These are phyloP conservation scores for Colletotrichum sp. DNA, from an alignment of 2,329 filamentous ascomycete genomes.

Conservation along the genomic window DNA sequence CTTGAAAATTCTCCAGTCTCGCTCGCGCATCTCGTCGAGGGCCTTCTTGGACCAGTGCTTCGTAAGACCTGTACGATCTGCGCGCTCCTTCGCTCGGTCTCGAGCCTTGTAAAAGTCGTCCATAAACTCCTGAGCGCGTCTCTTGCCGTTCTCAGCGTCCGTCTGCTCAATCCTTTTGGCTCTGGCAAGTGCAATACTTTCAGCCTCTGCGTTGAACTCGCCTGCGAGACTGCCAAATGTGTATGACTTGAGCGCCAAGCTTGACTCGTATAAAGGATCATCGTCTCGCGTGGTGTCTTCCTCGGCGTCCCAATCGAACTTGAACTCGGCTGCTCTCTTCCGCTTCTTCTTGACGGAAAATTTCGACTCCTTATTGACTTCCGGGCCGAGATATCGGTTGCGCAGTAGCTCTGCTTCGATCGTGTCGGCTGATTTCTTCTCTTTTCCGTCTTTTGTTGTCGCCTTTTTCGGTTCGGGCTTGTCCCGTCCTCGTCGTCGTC, in stretches of 20 bases:
- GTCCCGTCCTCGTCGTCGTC: slow-evolving; percentile 36
- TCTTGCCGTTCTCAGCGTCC: slow-evolving; percentile 77
- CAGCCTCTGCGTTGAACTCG: slow-evolving; percentile 58
- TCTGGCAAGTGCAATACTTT: slow-evolving; percentile 60
- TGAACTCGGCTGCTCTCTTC: slow-evolving; percentile 89
- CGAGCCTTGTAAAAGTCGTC: slow-evolving; percentile 77
- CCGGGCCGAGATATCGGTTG: slow-evolving; percentile 89
- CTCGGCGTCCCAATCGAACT: slow-evolving; percentile 96
- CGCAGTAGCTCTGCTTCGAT: slow-evolving; percentile 78
- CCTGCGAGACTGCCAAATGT: slow-evolving; percentile 55
- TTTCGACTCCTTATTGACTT: slow-evolving; percentile 79
- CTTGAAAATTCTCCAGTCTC: slow-evolving; percentile 99
- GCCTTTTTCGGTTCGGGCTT: slow-evolving; percentile 52
- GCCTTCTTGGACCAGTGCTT: slow-evolving; percentile 97
- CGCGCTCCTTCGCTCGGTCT: slow-evolving; percentile 72
- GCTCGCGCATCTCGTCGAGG: slow-evolving; percentile 91
- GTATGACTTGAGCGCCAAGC: slow-evolving; percentile 25
- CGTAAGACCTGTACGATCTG: slow-evolving; percentile 76
- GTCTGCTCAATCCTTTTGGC: slow-evolving; percentile 75
- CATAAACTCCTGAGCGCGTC: slow-evolving; percentile 79
- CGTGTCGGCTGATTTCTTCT: slow-evolving; percentile 57
- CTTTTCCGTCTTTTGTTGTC: slow-evolving; percentile 43
- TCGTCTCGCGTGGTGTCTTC: slow-evolving; percentile 89
- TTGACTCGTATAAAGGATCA: slow-evolving; percentile 74
- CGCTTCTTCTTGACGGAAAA: slow-evolving; percentile 98